Base-by-base conservation (phyloP, 768 basidiomycete species). In the Suillus brevipes region DNA sequence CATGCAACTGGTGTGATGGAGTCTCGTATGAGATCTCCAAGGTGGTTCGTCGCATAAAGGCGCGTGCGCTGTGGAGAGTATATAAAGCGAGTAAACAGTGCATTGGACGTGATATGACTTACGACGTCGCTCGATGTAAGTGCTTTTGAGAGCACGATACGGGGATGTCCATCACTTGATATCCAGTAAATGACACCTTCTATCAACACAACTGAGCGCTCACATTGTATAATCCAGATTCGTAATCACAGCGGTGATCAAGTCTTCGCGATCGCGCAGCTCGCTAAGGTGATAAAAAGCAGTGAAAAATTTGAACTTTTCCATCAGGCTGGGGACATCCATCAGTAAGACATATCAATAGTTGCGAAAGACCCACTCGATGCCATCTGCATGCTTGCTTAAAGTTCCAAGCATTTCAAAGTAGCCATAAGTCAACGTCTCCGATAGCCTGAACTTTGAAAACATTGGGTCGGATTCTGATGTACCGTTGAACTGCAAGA, bases 231-330 rank as follows among this genome's bases (percentile, higher is more conserved):
- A 99, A 74, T 98, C 95, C 43, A 97, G 79, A 69, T 92, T 92
- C 70, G 95, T 93, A 45, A 98, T 90, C 68, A 97, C 93, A 2
- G 88, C 89, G 70, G 90, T 93, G 64, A 96, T 92, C 53, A 99
- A 81, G 73, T 99, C 96, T 72, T 98, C 95, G 43, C 97, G 84
- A 75, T 90, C 91, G 31, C 90, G 84, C 42, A 98, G 83, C 72
- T 99, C 97, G 72, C 91, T 94, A 52, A 99, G 78, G 73, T 95
- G 96, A 73, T 99, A 99, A 75, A 99, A 96, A 0, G 93, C 90
- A 0, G 95, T 99, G 76, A 98, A 99, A 34, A 98, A 85, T 71
- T 91, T 92, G 77, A 91, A 91, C 70, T 92, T 92, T 77, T 97
- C 95, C 75, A 99, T 78, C 16, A 99, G 78, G 52, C 96, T 97